A percentile compares a stretch with the other conserved stretches of the same genome.
Evolutionary conservation across 2,329 filamentous ascomycete species (phyloP).

Genomic region (Calonectria multiphialidica): DNA sequence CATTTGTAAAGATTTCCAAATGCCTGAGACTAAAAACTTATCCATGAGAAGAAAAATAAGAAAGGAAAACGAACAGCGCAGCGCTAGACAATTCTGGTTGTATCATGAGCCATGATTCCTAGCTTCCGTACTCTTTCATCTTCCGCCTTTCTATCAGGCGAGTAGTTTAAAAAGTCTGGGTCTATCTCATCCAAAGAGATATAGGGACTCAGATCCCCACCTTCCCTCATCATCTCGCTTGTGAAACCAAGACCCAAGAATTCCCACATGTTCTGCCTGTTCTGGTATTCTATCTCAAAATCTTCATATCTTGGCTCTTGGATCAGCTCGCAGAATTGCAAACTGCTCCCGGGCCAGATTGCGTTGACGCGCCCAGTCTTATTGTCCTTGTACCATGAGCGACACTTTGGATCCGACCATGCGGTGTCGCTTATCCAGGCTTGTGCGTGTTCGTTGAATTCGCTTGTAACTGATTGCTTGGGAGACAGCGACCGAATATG

Average conservation of each 20-base stretch:
- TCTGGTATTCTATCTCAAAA: slow-evolving; percentile 16
- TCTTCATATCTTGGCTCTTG: slow-evolving; percentile 7
- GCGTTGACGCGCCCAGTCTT: slow-evolving; percentile 16
- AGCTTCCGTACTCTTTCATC: neutral
- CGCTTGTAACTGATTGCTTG: slow-evolving; percentile 1
- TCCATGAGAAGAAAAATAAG: neutral
- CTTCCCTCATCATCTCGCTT: neutral
- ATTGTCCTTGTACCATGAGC: slow-evolving; percentile 17
- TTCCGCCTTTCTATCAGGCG: slow-evolving; percentile 3
- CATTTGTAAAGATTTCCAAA: no score
- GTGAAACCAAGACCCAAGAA: slow-evolving; percentile 10
- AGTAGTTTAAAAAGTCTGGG: neutral
- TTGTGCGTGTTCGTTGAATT: slow-evolving; percentile 14
- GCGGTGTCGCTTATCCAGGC: slow-evolving; percentile 7
- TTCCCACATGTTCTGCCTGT: slow-evolving; percentile 11
- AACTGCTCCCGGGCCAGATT: slow-evolving; percentile 14
- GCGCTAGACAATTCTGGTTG: neutral
- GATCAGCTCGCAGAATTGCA: slow-evolving; percentile 11
- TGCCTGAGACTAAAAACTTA: neutral
- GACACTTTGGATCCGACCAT: slow-evolving; percentile 13
- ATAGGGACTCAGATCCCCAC: slow-evolving; percentile 11
- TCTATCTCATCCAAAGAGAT: neutral
- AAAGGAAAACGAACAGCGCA: neutral
- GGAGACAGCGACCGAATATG: neutral
- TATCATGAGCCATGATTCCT: neutral